Conservation (phyloP, 768 basidiomycete genomes). For the Mycena vulgaris region DNA sequence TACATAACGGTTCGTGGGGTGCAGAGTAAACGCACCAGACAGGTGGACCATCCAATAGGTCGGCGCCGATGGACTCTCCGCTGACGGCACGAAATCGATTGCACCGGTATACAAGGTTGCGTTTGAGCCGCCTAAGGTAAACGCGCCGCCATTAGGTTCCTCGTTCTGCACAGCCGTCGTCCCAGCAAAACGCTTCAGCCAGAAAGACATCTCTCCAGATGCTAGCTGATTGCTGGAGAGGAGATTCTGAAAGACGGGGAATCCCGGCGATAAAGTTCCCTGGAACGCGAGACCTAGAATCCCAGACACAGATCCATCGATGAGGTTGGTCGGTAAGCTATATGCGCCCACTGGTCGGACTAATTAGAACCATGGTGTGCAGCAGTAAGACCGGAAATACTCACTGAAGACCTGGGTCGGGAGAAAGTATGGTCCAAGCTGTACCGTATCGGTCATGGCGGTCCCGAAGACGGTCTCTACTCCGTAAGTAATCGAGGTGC, state of each 20-base stretch:
- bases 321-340: not conserved
- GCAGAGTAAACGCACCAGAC: not conserved
- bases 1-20: not conserved
- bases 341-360: not conserved
- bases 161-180: not conserved
- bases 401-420: not conserved
- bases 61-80: not conserved
- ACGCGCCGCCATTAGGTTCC: not conserved
- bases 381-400: not conserved
- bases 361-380: not conserved
- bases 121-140: constrained; percentile 10
- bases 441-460: not conserved
- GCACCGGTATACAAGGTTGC: constrained; percentile 2
- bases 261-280: not conserved
- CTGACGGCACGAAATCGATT: not conserved
- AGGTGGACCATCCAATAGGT: not conserved
- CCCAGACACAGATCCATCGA: not conserved
- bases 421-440: not conserved
- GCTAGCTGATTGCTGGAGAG: not conserved
- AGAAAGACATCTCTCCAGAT: constrained; percentile 1
- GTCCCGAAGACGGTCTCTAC: not conserved
- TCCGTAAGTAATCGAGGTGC: not conserved
- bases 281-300: not conserved
- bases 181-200: not conserved
- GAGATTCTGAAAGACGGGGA: constrained; percentile 8